These are phyloP conservation scores for Colletotrichum spinosum DNA, from an alignment of 2,329 filamentous ascomycete species.

Conservation along the genomic window DNA sequence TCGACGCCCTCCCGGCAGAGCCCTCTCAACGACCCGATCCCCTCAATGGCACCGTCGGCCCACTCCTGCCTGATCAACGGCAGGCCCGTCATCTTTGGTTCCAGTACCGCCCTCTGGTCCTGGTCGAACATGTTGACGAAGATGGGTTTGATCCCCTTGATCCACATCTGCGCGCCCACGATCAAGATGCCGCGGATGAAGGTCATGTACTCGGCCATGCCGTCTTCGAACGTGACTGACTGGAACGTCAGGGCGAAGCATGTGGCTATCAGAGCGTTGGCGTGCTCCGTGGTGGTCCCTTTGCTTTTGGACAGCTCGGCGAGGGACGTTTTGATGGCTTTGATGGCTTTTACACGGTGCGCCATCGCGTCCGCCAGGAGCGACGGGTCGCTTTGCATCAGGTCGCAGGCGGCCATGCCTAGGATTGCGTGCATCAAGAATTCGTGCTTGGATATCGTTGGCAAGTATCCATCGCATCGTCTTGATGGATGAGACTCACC, in stretches of 20 bases:
- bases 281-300: slow-evolving; percentile 60
- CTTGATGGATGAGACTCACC: slow-evolving; percentile 51
- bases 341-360: slow-evolving; percentile 75
- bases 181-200: slow-evolving; percentile 69
- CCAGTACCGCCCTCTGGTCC: slow-evolving; percentile 54
- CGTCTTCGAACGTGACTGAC: slow-evolving; percentile 67
- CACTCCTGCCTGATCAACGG: slow-evolving; percentile 59
- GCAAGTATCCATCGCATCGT: not conserved
- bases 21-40: slow-evolving; percentile 55
- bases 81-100: slow-evolving; percentile 57
- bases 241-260: slow-evolving; percentile 71
- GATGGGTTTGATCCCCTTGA: slow-evolving; percentile 60
- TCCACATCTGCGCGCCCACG: slow-evolving; percentile 65
- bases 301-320: slow-evolving; percentile 51
- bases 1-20: slow-evolving; percentile 58
- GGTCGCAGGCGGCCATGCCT: slow-evolving; percentile 74
- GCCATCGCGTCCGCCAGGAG: slow-evolving; percentile 69
- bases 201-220: slow-evolving; percentile 70
- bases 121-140: slow-evolving; percentile 60
- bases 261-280: slow-evolving; percentile 69
- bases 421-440: slow-evolving; percentile 79
- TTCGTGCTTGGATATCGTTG: slow-evolving; percentile 61
- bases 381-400: slow-evolving; percentile 62
- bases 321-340: slow-evolving; percentile 68
- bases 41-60: slow-evolving; percentile 58